A percentile compares a stretch with the other conserved stretches of the same genome.
Conservation (phyloP, 164 flowering plant genomes). For the Berberis vulgaris region DNA sequence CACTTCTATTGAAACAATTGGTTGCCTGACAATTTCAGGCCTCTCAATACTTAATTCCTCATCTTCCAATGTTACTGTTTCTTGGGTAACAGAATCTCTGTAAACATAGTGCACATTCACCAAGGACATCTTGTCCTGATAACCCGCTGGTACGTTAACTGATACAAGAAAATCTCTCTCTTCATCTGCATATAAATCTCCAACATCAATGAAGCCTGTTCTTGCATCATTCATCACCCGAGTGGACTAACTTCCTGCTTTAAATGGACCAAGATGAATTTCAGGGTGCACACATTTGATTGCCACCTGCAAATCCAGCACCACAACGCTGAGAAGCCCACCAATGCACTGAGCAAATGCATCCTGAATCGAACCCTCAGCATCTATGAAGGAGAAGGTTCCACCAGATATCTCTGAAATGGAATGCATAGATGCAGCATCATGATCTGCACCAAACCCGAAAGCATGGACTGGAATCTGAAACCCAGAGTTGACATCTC, state of each 20-base stretch:
- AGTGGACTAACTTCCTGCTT: conserved; percentile 71
- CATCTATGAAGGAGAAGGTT: conserved; percentile 93
- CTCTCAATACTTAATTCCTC: conserved; percentile 46
- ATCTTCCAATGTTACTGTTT: conserved; percentile 23
- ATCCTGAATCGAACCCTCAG: conserved; percentile 82
- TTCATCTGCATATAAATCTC: conserved; percentile 92
- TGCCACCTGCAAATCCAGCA: conserved; percentile 51
- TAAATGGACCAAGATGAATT: conserved; percentile 37
- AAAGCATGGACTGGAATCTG: conserved; percentile 86
- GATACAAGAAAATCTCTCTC: conserved; percentile 75
- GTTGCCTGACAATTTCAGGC: conserved; percentile 28
- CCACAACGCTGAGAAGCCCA: conserved; percentile 84
- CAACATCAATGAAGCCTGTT: conserved; percentile 50
- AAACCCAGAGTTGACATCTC: conserved; percentile 21
- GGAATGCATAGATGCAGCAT: conserved; percentile 80
- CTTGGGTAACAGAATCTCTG: conserved; percentile 53
- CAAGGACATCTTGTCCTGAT: conserved; percentile 25
- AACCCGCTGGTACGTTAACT: conserved; percentile 47
- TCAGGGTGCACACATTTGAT: conserved; percentile 49
- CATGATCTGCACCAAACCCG: conserved; percentile 94
- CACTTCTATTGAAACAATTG: conserved; percentile 60
- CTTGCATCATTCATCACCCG: conserved; percentile 25
- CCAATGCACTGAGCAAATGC: conserved; percentile 99
- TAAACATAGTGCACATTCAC: conserved; percentile 53
- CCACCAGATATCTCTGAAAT: conserved; percentile 89